These are phyloP conservation scores for Prunus mira DNA, from an alignment of 306 rosid species.

Conservation along the genomic window DNA sequence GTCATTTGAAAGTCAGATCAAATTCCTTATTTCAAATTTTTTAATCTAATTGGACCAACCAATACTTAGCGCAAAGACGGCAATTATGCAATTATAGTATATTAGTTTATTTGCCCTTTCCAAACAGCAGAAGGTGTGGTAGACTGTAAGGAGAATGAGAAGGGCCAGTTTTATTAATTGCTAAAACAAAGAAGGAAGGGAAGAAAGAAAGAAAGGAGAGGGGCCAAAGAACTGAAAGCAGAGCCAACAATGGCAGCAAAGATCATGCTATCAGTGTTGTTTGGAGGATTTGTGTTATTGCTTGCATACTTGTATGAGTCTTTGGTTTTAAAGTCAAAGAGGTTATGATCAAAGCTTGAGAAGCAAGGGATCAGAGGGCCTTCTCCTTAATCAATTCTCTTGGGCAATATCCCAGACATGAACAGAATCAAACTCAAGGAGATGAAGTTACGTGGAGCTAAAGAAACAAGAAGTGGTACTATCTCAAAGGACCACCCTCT, in stretches of 20 bases:
- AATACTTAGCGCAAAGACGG: too few species aligned
- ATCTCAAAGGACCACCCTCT: neutral
- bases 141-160: too few species aligned
- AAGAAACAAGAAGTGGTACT: neutral
- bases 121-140: too few species aligned
- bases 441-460: neutral
- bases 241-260: constrained; percentile 1
- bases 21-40: too few species aligned
- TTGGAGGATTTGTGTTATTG: constrained; percentile 28
- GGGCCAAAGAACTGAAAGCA: neutral
- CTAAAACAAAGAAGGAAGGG: neutral
- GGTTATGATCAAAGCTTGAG: constrained; percentile 49
- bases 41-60: too few species aligned
- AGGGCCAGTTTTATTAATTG: too few species aligned
- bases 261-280: constrained; percentile 9
- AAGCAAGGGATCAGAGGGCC: constrained; percentile 73
- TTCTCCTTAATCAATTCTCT: constrained; percentile 40
- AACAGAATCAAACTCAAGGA: constrained; percentile 30
- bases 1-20: too few species aligned
- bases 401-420: constrained; percentile 60
- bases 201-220: too few species aligned
- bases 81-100: too few species aligned
- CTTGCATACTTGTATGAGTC: constrained; percentile 21
- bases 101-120: too few species aligned
- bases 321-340: constrained; percentile 38